Evolutionary conservation across 23 red algal species (phyloP).

Genomic region (Pyropia yezoensis): DNA sequence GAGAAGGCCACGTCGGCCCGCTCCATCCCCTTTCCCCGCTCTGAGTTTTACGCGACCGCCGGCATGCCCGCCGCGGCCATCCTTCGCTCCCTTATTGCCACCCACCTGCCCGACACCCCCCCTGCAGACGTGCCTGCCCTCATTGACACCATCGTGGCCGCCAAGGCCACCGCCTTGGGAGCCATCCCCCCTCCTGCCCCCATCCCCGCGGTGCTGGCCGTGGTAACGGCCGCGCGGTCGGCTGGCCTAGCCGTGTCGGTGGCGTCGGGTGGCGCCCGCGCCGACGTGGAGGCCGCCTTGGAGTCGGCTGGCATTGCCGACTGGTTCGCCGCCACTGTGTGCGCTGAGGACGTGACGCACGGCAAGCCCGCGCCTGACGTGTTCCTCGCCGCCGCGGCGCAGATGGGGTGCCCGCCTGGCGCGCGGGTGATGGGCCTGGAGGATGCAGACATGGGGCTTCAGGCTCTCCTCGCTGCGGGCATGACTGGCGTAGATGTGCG

Average conservation of each 20-base stretch:
- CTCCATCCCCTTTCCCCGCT: slow-evolving; percentile 15
- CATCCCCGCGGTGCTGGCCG: slow-evolving; percentile 14
- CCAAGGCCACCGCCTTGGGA: slow-evolving; percentile 2
- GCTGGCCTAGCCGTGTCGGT: slow-evolving; percentile 24
- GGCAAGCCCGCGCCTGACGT: slow-evolving; percentile 55
- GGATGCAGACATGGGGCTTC: slow-evolving; percentile 46
- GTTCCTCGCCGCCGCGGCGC: slow-evolving; percentile 28
- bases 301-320: slow-evolving; percentile 11
- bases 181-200: slow-evolving; percentile 2
- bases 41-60: slow-evolving; percentile 34
- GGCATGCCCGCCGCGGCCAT: slow-evolving; percentile 46
- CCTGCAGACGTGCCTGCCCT: no score
- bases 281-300: slow-evolving; percentile 21
- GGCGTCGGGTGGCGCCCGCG: slow-evolving; percentile 32
- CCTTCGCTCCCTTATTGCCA: slow-evolving; percentile 4
- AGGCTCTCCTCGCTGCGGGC: slow-evolving; percentile 35
- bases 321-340: slow-evolving; percentile 32
- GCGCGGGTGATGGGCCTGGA: slow-evolving; percentile 34
- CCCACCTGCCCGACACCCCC: no score
- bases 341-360: slow-evolving; percentile 27
- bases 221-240: slow-evolving; percentile 17
- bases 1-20: slow-evolving; percentile 9
- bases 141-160: slow-evolving; percentile 9
- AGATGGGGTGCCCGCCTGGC: slow-evolving; percentile 23
- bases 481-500: slow-evolving; percentile 42